Evolutionary conservation across 2,329 filamentous ascomycete genomes (phyloP).

Genomic region (Fusarium concolor): DNA sequence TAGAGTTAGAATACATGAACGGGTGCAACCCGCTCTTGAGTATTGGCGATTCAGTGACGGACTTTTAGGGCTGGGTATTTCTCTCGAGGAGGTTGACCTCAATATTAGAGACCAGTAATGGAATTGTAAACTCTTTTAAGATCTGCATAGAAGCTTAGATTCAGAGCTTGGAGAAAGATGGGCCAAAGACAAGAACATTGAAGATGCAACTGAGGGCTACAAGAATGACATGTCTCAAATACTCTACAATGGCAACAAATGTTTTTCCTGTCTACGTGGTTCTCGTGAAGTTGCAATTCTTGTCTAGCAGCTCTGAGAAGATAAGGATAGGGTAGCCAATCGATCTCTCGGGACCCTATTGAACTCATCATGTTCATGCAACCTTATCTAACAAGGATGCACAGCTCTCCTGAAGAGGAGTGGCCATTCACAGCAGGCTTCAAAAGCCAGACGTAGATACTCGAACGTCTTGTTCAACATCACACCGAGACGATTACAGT

Average conservation of each 20-base stretch:
- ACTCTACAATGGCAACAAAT: no score
- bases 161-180: background rate
- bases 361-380: no score
- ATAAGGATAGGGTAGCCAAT: no score
- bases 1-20: slow-evolving; percentile 2
- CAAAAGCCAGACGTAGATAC: background rate
- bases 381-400: no score
- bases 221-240: no score
- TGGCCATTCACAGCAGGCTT: background rate
- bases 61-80: background rate
- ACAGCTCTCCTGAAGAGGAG: background rate
- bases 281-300: no score
- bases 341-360: no score
- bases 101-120: background rate
- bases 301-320: no score
- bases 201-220: background rate
- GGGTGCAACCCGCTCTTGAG: background rate
- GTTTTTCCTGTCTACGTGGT: no score
- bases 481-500: background rate
- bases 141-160: background rate
- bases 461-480: background rate
- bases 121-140: background rate
- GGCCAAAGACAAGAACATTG: background rate
- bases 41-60: slow-evolving; percentile 1
- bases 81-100: background rate